Evolutionary conservation across 2,329 filamentous ascomycete genomes (phyloP).

Genomic region (Neopestalotiopsis rosae): DNA sequence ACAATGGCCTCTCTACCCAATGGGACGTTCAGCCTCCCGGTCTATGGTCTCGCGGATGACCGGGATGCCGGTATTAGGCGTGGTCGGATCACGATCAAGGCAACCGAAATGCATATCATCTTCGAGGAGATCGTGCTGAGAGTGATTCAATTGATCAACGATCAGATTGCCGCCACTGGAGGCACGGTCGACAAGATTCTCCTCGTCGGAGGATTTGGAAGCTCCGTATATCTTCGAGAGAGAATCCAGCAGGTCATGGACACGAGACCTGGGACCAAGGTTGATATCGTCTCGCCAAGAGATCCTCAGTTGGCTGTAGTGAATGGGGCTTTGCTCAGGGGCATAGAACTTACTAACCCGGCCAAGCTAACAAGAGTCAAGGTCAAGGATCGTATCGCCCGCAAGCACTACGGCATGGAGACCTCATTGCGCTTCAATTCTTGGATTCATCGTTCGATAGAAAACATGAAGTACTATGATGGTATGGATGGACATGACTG

Average conservation of each 20-base stretch:
- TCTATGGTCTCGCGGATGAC: slow-evolving; percentile 42
- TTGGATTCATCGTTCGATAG: slow-evolving; percentile 18
- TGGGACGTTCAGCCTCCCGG: slow-evolving; percentile 42
- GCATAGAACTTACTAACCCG: slow-evolving; percentile 43
- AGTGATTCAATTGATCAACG: slow-evolving; percentile 48
- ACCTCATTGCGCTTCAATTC: slow-evolving; percentile 18
- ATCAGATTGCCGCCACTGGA: slow-evolving; percentile 48
- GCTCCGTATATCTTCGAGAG: slow-evolving; percentile 49
- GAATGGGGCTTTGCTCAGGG: slow-evolving; percentile 56
- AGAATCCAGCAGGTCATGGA: slow-evolving; percentile 38
- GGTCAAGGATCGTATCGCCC: slow-evolving; percentile 45
- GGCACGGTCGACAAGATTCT: slow-evolving; percentile 51
- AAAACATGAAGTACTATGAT: slow-evolving; percentile 21
- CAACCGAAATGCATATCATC: slow-evolving; percentile 44
- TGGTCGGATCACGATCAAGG: slow-evolving; percentile 43
- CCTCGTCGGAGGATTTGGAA: slow-evolving; percentile 55
- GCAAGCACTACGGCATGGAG: slow-evolving; percentile 50
- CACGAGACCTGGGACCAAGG: slow-evolving; percentile 22
- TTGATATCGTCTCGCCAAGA: slow-evolving; percentile 52
- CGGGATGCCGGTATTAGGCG: slow-evolving; percentile 39
- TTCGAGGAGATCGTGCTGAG: slow-evolving; percentile 50
- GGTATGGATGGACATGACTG: slow-evolving; percentile 20
- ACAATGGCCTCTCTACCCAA: slow-evolving; percentile 37
- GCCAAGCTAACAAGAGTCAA: slow-evolving; percentile 41
- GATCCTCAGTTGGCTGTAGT: slow-evolving; percentile 57